Evolutionary conservation across 129 eudicot species (phyloP).

Genomic region (Ambrosia artemisiifolia): DNA sequence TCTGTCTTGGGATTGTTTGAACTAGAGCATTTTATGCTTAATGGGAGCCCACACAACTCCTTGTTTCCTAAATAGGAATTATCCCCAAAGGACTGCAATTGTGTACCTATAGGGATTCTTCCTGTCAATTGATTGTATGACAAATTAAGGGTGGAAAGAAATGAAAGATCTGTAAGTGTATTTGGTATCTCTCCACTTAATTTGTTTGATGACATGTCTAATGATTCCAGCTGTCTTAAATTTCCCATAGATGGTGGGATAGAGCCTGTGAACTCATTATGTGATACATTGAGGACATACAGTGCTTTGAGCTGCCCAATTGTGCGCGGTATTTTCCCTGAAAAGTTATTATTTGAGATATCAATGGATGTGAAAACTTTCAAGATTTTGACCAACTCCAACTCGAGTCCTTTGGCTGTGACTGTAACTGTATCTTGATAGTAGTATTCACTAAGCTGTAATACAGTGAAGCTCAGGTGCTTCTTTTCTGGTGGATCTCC

Average conservation of each 20-base stretch:
- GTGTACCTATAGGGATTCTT: slow-evolving; percentile 40
- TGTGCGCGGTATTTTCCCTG: slow-evolving; percentile 47
- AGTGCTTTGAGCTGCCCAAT: slow-evolving; percentile 48
- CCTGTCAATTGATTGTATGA: slow-evolving; percentile 55
- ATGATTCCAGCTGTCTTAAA: slow-evolving; percentile 49
- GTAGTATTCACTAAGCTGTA: slow-evolving; percentile 21
- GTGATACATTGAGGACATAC: slow-evolving; percentile 50
- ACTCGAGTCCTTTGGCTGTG: slow-evolving; percentile 43
- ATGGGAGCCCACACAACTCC: slow-evolving; percentile 56
- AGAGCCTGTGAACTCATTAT: slow-evolving; percentile 45
- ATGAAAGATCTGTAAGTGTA: slow-evolving; percentile 29
- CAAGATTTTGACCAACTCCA: slow-evolving; percentile 54
- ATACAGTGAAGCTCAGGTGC: slow-evolving; percentile 30
- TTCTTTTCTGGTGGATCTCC: slow-evolving; percentile 1
- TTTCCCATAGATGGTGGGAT: slow-evolving; percentile 59
- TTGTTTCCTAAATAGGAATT: slow-evolving; percentile 47
- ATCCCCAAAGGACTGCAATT: slow-evolving; percentile 39
- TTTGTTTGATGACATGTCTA: slow-evolving; percentile 61
- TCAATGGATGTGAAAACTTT: slow-evolving; percentile 60
- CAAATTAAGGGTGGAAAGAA: slow-evolving; percentile 48
- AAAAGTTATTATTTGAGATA: slow-evolving; percentile 48
- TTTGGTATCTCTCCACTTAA: slow-evolving; percentile 55
- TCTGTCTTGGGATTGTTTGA: slow-evolving; percentile 1
- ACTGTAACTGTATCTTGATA: slow-evolving; percentile 56
- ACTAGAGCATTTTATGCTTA: slow-evolving; percentile 16